These are phyloP conservation scores for Austroboletus rostrupii DNA, from an alignment of 1,284 basidiomycete genomes.

Conservation along the genomic window DNA sequence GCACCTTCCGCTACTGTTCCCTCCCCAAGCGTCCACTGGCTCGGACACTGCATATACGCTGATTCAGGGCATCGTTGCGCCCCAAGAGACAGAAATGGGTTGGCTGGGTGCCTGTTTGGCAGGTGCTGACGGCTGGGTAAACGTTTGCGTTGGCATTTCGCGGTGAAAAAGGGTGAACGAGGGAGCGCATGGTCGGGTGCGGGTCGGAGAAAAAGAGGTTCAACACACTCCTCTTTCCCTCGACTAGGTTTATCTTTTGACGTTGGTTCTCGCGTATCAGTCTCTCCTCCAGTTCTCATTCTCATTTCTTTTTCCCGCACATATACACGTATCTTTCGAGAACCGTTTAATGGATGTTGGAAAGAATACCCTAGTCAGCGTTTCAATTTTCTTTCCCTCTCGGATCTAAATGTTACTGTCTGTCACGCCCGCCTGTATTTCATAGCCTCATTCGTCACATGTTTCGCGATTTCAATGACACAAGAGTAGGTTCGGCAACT, in stretches of 20 bases:
- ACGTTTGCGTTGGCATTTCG: slow-evolving; percentile 71
- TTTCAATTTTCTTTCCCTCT: not conserved
- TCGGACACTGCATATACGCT: slow-evolving; percentile 63
- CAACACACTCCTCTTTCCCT: not conserved
- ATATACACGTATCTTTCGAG: slow-evolving; percentile 7
- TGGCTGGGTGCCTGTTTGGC: slow-evolving; percentile 90
- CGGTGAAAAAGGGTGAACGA: slow-evolving; percentile 18
- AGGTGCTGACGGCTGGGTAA: slow-evolving; percentile 94
- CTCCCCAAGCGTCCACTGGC: slow-evolving; percentile 32
- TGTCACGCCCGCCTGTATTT: too few relatives aligned
- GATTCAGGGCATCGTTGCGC: slow-evolving; percentile 84
- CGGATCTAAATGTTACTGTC: too few relatives aligned
- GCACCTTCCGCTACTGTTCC: slow-evolving; percentile 67
- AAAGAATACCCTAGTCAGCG: slow-evolving; percentile 4
- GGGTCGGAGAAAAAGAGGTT: not conserved
- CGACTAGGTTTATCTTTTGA: not conserved
- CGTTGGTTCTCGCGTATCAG: not conserved
- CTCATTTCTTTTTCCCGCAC: not conserved
- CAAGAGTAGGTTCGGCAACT: too few relatives aligned
- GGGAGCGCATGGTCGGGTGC: not conserved
- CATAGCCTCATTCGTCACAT: too few relatives aligned
- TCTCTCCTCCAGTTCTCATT: not conserved
- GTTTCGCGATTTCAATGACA: too few relatives aligned
- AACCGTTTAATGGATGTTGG: slow-evolving; percentile 9
- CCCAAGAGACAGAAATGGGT: slow-evolving; percentile 84